Base-by-base conservation (phyloP, 192 early-diverging fungal genomes). In the Umbelopsis sp. region DNA sequence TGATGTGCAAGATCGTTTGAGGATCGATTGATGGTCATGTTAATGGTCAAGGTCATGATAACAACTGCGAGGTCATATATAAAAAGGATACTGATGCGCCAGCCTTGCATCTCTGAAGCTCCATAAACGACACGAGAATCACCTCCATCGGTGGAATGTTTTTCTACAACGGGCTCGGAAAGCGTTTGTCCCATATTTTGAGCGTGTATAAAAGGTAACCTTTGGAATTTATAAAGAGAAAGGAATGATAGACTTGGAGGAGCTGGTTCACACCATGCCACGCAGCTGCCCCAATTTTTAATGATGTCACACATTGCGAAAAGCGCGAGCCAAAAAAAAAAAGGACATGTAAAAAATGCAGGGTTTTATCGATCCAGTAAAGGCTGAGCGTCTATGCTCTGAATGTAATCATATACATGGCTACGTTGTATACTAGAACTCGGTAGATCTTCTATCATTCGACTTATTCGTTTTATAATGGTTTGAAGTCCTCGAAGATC, bases 61-160 rank as follows among this genome's bases (percentile, higher is more conserved):
- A 45, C 66, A 67, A 21, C 22, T 21, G 38, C 66, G 45, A 67
- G 3, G 26, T 26, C 16, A 26, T 16, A 44, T 67, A 25, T 44
- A 68, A 80, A 77, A 70, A 72, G 72, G 78, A 77, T 88, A 90
- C 90, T 92, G 43, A 94, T 87, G 83, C 97, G 85, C 97, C 97
- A 99, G 66, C 97, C 97, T 85, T 99, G 97, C 97, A 98, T 98
- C 62, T 87, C 88, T 44, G 92, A 95, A 49, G 94, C 91, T 44
- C 91, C 95, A 77, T 91, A 98, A 36, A 88, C 79, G 71, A 94
- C 83, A 56, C 94, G 86, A 47, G 92, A 82, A 80, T 96, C 94
- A 34, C 83, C 76, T 26, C 89, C 95, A 7, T 67, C 34, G 29
- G 89, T 84, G 29, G 93, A 90, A 73, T 94, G 93, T 84, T 97